These are phyloP conservation scores for Populus tomentosa DNA, from an alignment of 441 rosid genomes.

Conservation along the genomic window DNA sequence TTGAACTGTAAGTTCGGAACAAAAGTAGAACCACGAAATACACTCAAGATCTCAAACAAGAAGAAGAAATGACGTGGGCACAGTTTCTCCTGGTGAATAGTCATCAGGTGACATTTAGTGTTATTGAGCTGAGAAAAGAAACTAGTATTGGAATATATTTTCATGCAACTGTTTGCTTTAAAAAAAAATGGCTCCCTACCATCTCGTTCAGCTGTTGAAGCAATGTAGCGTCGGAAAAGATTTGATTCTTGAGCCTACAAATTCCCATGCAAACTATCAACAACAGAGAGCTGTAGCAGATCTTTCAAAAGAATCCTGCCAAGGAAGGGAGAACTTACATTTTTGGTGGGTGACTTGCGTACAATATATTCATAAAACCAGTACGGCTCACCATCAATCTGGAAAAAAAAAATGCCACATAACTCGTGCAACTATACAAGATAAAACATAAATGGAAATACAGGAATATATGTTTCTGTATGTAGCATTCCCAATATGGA, in stretches of 20 bases:
- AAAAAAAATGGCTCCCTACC: slow-evolving; percentile 42
- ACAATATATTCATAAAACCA: slow-evolving; percentile 89
- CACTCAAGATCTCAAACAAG: not conserved
- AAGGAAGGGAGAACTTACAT: slow-evolving; percentile 33
- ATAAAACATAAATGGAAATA: not conserved
- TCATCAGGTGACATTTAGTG: not conserved
- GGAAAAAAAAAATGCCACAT: slow-evolving; percentile 7
- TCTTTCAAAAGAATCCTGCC: slow-evolving; percentile 8
- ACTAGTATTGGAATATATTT: not conserved
- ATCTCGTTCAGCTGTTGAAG: slow-evolving; percentile 83
- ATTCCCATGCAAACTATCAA: slow-evolving; percentile 18
- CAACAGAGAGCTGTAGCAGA: not conserved
- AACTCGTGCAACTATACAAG: not conserved
- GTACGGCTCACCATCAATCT: slow-evolving; percentile 87
- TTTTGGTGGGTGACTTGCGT: slow-evolving; percentile 80
- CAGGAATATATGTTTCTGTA: not conserved
- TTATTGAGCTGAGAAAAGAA: not conserved
- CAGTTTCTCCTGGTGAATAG: not conserved
- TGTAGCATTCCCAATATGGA: not conserved
- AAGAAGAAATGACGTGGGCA: not conserved
- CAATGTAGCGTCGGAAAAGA: slow-evolving; percentile 68
- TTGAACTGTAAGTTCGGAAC: not conserved
- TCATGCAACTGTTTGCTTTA: not conserved
- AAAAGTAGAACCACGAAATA: not conserved
- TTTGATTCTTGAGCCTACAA: slow-evolving; percentile 74